phyloP scores from a whole-genome alignment of 1,284 basidiomycete species.

The Heliocybe sulcata region DNA sequence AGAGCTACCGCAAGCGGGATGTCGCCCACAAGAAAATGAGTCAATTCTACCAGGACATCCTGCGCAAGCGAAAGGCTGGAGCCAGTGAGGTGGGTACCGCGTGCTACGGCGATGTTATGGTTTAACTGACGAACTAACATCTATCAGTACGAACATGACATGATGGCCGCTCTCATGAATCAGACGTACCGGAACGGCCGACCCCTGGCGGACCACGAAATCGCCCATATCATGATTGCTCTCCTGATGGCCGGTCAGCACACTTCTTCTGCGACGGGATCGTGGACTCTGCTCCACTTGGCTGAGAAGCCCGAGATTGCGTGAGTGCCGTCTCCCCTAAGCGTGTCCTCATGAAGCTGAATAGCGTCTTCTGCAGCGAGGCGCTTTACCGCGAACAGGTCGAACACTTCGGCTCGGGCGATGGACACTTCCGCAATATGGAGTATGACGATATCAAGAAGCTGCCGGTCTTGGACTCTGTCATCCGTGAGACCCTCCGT shows the following conservation, averaged over 20 bases:
- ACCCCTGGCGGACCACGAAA: constrained; percentile 79
- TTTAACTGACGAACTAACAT: neutral
- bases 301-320: constrained; percentile 75
- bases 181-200: constrained; percentile 87
- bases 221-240: constrained; percentile 96
- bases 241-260: constrained; percentile 98
- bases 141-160: constrained; percentile 75
- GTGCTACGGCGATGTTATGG: neutral
- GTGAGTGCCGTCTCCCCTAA: constrained; percentile 34
- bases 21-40: constrained; percentile 91
- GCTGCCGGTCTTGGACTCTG: constrained; percentile 81
- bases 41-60: constrained; percentile 89
- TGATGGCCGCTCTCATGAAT: constrained; percentile 85
- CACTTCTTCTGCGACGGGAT: constrained; percentile 87
- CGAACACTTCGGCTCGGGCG: constrained; percentile 72
- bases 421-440: constrained; percentile 76
- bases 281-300: constrained; percentile 91
- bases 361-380: constrained; percentile 38
- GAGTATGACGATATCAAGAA: constrained; percentile 85
- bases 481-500: constrained; percentile 91
- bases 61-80: constrained; percentile 65
- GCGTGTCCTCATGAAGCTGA: neutral
- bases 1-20: constrained; percentile 85
- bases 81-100: constrained; percentile 31
- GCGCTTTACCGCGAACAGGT: constrained; percentile 88